Base-by-base conservation (phyloP, 163 green algal species). In the Scenedesmus sp. region DNA sequence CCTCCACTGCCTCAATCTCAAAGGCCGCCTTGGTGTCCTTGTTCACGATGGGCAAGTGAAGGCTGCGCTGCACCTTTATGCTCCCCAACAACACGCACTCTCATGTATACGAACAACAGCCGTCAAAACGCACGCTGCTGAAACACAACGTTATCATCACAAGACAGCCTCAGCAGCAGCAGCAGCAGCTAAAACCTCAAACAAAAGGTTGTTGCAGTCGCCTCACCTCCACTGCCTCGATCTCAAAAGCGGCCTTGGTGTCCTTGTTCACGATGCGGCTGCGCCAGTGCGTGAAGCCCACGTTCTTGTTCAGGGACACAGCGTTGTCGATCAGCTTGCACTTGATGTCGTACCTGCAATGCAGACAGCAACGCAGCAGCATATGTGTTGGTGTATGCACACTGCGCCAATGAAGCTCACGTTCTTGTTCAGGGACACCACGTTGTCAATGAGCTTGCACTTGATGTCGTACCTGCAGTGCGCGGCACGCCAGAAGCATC, bases 281-380 rank as follows among this genome's bases (percentile, higher is more conserved):
- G 66, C 82, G 23, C 89, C 89, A 92, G 67, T 92, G 89, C 10
- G 82, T 92, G 83, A 92, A 92, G 70, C 82, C 89, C 12, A 79
- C 82, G 57, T 92, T 92, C 64, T 90, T 86, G 83, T 6, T 66
- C 34, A 92, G 20, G 26, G 23, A 74, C 4, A 92, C 89, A 0
- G 89, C 89, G 34, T 86, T 90, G 89, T 92, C 89, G 16, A 92
- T 81, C 66, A 89, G 1, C 82, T 92, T 92, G 89, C 82, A 90
- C 83, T 92, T 89, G 83, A 92, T 92, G 64, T 79, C 73, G 82
- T 92, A 92, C 52, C 89, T 92, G 89, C 57, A 66, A 12, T 12
- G 34, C 70, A 73, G 46, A 56, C 83, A 74, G 59, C 8, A 62
- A 18, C 57, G 83, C 83, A 74, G 56, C 52, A 52, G 59, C 83